These are phyloP conservation scores for Coccomyxa subellipsoidea DNA, from an alignment of 163 green algal genomes.

Conservation along the genomic window DNA sequence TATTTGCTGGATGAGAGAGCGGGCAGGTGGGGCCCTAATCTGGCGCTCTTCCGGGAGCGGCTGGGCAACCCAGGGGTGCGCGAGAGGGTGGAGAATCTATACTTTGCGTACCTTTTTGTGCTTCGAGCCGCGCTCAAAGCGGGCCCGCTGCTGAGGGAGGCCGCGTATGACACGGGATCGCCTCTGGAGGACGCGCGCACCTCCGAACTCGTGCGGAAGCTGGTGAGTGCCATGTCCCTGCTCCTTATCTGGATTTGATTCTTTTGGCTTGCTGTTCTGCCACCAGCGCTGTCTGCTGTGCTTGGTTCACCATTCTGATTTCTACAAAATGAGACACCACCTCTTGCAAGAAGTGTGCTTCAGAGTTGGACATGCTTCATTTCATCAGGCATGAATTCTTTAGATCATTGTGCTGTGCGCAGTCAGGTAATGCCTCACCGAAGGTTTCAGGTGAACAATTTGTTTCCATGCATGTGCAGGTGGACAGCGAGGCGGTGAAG, in stretches of 20 bases:
- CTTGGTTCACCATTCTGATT: too few species aligned
- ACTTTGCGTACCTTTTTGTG: conserved; percentile 96
- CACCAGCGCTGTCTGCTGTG: background rate
- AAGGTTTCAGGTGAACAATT: background rate
- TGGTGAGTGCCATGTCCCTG: conserved; percentile 41
- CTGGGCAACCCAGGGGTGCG: conserved; percentile 51
- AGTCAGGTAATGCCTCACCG: background rate
- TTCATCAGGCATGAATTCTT: too few species aligned
- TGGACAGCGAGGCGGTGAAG: conserved; percentile 50
- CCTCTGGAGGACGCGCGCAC: conserved; percentile 68
- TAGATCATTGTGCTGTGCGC: too few species aligned
- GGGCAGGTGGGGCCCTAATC: conserved; percentile 74
- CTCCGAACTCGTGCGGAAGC: conserved; percentile 52
- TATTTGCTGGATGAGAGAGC: conserved; percentile 78
- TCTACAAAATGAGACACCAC: too few species aligned
- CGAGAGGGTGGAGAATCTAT: conserved; percentile 83
- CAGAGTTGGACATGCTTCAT: too few species aligned
- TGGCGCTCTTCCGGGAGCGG: conserved; percentile 65
- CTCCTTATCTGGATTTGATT: background rate
- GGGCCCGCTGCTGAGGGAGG: conserved; percentile 60
- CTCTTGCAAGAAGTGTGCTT: background rate
- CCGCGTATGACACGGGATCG: conserved; percentile 70
- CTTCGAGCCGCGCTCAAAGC: conserved; percentile 67
- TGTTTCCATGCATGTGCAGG: conserved; percentile 18
- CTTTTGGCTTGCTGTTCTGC: too few species aligned